Base-by-base conservation (phyloP, 306 rosid genomes). In the Benincasa hispida region DNA sequence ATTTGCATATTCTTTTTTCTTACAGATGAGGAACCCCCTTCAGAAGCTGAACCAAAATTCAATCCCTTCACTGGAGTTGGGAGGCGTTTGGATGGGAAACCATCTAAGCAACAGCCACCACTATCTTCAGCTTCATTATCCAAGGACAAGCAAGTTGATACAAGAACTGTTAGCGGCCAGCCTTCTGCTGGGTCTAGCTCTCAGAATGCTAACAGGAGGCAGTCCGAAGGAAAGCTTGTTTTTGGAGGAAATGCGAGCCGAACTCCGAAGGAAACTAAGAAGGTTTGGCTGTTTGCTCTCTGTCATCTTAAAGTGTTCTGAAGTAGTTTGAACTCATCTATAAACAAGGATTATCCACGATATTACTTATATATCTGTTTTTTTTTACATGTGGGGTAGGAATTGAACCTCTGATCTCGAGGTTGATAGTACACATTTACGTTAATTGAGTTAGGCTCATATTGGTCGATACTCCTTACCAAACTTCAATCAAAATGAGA, bases 21-120 rank as follows among this genome's bases (percentile, higher is more conserved):
- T 79, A 82, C 84, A 90, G 97, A 27, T 77, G 86, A 86, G 83
- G 98, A 91, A 79, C 79, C 78, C 70, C 83, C 89, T 68, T 93
- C 82, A 80, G 34, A 72, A 72, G 42, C 78, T 18, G 97, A 92
- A 78, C 96, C 91, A 32, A 90, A 92, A 80, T 94, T 94, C 82
- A 92, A 84, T 75, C 92, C 99, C 70, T 94, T 94, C 84, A 76
- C 95, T 51, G 99, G 99, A 75, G 13, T 86, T 30, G 99, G 90
- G 28, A 92, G 96, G 80, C 96, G 99, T 77, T 92, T 92, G 89
- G 99, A 92, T 60, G 99, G 99, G 74, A 94, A 89, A 79, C 87
- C 96, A 54, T 82, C 84, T 80, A 87, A 35, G 9, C 80, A 81
- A 76, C 72, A 91, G 77, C 87, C 91, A 80, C 62, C 86, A 58